phyloP scores from a whole-genome alignment of 1,284 basidiomycete genomes.

The Ceratorhiza oryzae-sativae region DNA sequence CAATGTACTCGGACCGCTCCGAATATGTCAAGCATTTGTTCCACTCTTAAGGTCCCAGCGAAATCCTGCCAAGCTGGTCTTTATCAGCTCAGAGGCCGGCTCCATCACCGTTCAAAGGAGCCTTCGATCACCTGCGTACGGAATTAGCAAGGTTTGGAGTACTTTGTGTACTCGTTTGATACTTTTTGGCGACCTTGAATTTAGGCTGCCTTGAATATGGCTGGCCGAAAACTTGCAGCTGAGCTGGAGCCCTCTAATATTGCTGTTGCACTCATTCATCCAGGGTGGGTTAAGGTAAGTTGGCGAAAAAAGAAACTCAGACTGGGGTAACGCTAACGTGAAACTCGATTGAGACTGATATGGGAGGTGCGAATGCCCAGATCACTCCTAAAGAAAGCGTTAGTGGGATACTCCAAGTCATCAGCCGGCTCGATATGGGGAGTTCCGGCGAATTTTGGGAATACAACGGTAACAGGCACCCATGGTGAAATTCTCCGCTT shows the following conservation, averaged over 20 bases:
- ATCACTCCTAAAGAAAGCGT: not conserved
- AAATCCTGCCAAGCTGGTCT: not conserved
- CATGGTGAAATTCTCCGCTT: too few species aligned
- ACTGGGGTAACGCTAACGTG: not conserved
- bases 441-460: slow-evolving; percentile 26
- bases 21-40: slow-evolving; percentile 27
- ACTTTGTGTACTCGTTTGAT: not conserved
- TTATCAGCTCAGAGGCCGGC: slow-evolving; percentile 11
- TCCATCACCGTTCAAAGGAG: not conserved
- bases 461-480: not conserved
- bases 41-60: not conserved
- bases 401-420: not conserved
- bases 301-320: not conserved
- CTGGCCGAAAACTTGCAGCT: slow-evolving; percentile 8
- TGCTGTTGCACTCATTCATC: slow-evolving; percentile 17
- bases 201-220: slow-evolving; percentile 27
- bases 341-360: not conserved
- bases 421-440: not conserved
- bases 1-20: slow-evolving; percentile 12
- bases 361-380: not conserved
- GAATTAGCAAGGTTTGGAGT: slow-evolving; percentile 12
- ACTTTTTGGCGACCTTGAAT: not conserved
- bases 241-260: not conserved
- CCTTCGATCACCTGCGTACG: slow-evolving; percentile 1
- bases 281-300: slow-evolving; percentile 26